Base-by-base conservation (phyloP, 495 filamentous ascomycete genomes). In the Talaromyces wortmannii region DNA sequence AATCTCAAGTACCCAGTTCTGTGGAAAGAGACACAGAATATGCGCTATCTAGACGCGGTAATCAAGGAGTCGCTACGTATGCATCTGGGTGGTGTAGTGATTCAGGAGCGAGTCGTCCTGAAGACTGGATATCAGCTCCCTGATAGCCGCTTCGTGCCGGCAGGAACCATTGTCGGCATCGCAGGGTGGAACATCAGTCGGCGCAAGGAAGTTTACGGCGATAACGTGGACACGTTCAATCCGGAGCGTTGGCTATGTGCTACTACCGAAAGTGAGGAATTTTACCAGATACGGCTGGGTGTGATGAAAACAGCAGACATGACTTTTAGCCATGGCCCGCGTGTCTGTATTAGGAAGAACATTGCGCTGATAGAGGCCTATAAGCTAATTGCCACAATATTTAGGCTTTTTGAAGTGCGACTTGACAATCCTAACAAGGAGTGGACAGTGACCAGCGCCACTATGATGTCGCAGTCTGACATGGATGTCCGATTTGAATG, bases 331-430 rank as follows among this genome's bases (percentile, higher is more conserved):
- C 81, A 78, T 3, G 85, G 85, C 5, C 70, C 70, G 12, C 63
- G 86, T 36, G 78, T 78, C 10, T 89, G 85, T 62, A 81, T 87
- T 29, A 86, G 85, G 4, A 75, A 77, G 75, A 87, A 91, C 59
- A 84, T 91, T 53, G 81, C 78, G 45, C 61, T 85, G 69, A 52
- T 90, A 66, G 88, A 91, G 76, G 84, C 89, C 50, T 88, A 85
- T 59, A 91, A 91, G 76, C 64, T 91, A 50, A 81, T 90, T 55
- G 86, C 88, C 47, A 86, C 77, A 53, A 73, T 90, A 59, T 71
- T 91, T 56, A 71, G 80, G 58, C 71, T 79, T 55, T 91, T 88
- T 68, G 85, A 90, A 63, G 74, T 79, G 50, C 15, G 53, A n/a
- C n/a, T n/a, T n/a, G n/a, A n/a, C n/a, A n/a, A n/a, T n/a, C n/a